These are phyloP conservation scores for Zygosaccharomyces pseudobailii DNA, from an alignment of 1,139 yeast genomes.

Conservation along the genomic window DNA sequence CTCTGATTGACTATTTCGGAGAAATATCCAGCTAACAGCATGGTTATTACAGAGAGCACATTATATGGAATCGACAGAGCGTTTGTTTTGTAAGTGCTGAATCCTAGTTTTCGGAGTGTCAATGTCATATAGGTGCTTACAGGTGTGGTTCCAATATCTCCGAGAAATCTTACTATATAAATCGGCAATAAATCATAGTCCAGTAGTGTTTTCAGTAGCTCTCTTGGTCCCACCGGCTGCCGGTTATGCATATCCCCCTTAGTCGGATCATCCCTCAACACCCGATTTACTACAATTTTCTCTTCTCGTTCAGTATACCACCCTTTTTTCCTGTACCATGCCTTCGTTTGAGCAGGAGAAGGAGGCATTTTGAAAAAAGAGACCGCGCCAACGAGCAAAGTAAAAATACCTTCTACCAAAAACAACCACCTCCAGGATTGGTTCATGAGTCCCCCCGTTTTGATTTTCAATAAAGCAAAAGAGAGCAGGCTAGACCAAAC, in stretches of 20 bases:
- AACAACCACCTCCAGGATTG: constrained; percentile 66
- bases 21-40: constrained; percentile 33
- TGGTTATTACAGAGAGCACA: constrained; percentile 37
- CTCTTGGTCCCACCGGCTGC: constrained; percentile 42
- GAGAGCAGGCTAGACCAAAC: constrained; percentile 43
- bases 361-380: constrained; percentile 58
- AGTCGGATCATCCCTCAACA: constrained; percentile 62
- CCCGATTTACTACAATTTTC: constrained; percentile 56
- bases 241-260: constrained; percentile 68
- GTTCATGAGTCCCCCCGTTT: constrained; percentile 32
- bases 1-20: constrained; percentile 42
- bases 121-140: constrained; percentile 48
- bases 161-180: constrained; percentile 37
- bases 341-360: constrained; percentile 51
- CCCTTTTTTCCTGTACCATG: constrained; percentile 48
- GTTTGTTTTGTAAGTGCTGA: constrained; percentile 51
- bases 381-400: constrained; percentile 50
- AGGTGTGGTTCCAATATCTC: constrained; percentile 44
- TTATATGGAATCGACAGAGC: constrained; percentile 49
- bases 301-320: constrained; percentile 63
- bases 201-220: constrained; percentile 37
- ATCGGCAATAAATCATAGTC: constrained; percentile 62
- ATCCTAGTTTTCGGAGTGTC: constrained; percentile 49
- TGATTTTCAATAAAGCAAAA: constrained; percentile 43
- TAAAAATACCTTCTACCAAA: constrained; percentile 56